Base-by-base conservation (phyloP, 257 asterid species). In the Nemophila menziesii region DNA sequence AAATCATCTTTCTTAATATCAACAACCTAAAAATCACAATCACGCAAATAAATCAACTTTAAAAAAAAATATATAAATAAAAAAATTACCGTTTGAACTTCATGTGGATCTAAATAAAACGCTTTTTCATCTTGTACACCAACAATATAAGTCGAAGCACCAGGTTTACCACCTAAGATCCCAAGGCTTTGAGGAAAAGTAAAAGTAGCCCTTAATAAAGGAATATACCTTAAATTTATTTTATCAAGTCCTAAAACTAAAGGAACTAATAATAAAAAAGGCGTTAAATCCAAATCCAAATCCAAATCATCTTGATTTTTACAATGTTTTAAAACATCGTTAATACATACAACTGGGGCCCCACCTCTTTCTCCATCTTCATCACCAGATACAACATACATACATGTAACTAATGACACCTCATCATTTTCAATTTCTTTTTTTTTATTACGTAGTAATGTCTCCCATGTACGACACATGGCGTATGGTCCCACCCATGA, bases 401-500 rank as follows among this genome's bases (percentile, higher is more conserved):
- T 52, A 47, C 73, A 64, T 80, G 85, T 69, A 61, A 50, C 39
- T 2, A 66, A 67, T 48, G 75, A 70, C 44, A 69, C 40, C 46
- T 62, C 64, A 33, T 62, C 82, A 58, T 44, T 47, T 33, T 46
- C 63, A 22, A 39, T 58, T n/a, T n/a, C n/a, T n/a, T n/a, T n/a
- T n/a, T n/a, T n/a, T n/a, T n/a, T n/a, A n/a, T n/a, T n/a, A 21
- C 81, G 76, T 49, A 68, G 52, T 78, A 90, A 61, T 56, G 77
- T 71, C 73, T 90, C 99, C 96, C 94, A 90, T 17, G 99, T 75
- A 37, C 99, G 99, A 43, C 94, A 85, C 86, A 82, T 77, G 50
- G 99, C 99, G 64, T 90, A 90, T 0, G 99, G 99, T 18, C 99
- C 96, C 20, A 90, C 79, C 99, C 99, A 90, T 44, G 99, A 85